phyloP scores from a whole-genome alignment of 495 filamentous ascomycete species.

The Podospora pseudocomata region DNA sequence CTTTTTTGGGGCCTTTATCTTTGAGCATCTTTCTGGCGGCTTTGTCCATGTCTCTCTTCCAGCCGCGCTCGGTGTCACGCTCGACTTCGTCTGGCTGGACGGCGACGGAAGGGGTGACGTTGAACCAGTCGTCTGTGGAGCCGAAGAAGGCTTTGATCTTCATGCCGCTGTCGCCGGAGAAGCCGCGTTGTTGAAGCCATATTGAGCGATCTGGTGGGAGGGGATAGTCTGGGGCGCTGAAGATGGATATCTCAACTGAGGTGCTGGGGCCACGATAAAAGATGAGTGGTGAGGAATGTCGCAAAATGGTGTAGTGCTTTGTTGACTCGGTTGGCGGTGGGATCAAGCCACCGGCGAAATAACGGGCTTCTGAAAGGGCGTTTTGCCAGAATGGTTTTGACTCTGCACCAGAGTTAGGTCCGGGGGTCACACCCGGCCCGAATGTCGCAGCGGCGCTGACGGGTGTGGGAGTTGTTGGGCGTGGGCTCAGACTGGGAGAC shows the following conservation, averaged over 20 bases:
- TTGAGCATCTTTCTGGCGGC: slow-evolving; percentile 50
- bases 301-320: slow-evolving; percentile 63
- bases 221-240: slow-evolving; percentile 48
- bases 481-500: slow-evolving; percentile 5
- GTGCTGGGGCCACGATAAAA: slow-evolving; percentile 62
- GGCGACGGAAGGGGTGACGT: slow-evolving; percentile 58
- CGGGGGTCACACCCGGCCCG: slow-evolving; percentile 10
- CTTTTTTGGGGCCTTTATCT: slow-evolving; percentile 39
- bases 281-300: slow-evolving; percentile 60
- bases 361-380: slow-evolving; percentile 54
- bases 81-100: slow-evolving; percentile 44
- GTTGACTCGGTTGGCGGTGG: slow-evolving; percentile 60
- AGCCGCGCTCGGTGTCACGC: slow-evolving; percentile 54
- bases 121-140: slow-evolving; percentile 55
- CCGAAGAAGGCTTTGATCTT: slow-evolving; percentile 57
- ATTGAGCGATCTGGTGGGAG: slow-evolving; percentile 56
- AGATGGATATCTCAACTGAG: slow-evolving; percentile 58
- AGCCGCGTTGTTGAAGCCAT: slow-evolving; percentile 65
- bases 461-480: background rate
- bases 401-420: background rate
- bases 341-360: slow-evolving; percentile 62
- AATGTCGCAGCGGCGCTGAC: slow-evolving; percentile 16
- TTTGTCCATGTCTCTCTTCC: slow-evolving; percentile 63
- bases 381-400: slow-evolving; percentile 34
- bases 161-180: slow-evolving; percentile 66